phyloP scores from a whole-genome alignment of 2,329 filamentous ascomycete genomes.

The Xylaria sp. region DNA sequence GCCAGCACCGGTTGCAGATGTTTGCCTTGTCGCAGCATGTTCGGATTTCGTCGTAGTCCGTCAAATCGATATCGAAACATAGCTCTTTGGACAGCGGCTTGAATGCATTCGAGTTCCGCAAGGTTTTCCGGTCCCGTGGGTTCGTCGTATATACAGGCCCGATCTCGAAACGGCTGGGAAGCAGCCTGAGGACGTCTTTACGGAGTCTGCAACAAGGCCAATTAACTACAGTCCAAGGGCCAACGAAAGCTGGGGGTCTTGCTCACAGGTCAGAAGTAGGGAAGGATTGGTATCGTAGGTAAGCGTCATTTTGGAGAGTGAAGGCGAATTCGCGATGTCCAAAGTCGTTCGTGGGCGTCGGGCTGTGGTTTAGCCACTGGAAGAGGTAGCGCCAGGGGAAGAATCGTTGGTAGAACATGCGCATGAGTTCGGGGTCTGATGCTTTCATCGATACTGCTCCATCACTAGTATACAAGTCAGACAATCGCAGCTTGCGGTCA shows the following conservation, averaged over 20 bases:
- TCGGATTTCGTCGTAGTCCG: constrained; percentile 95
- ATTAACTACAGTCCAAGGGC: not conserved
- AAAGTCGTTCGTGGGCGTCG: constrained; percentile 84
- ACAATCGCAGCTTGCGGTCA: not conserved
- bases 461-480: constrained; percentile 36
- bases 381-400: constrained; percentile 95
- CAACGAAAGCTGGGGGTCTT: not conserved
- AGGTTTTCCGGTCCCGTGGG: constrained; percentile 86
- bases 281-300: constrained; percentile 84
- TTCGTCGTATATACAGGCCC: constrained; percentile 96
- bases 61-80: constrained; percentile 99
- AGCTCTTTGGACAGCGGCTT: constrained; percentile 89
- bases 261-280: constrained; percentile 55
- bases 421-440: constrained; percentile 83
- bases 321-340: constrained; percentile 94
- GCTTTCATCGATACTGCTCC: constrained; percentile 45
- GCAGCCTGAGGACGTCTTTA: constrained; percentile 85
- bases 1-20: constrained; percentile 94
- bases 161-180: constrained; percentile 95
- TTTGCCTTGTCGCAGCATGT: constrained; percentile 93
- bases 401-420: constrained; percentile 91
- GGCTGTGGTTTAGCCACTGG: constrained; percentile 96
- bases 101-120: constrained; percentile 77
- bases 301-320: constrained; percentile 88
- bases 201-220: constrained; percentile 61